Evolutionary conservation across 176 grass and related monocot genomes (phyloP), one percentile per base, ranked within the genome.

Genomic region (Phyllostachys edulis): DNA sequence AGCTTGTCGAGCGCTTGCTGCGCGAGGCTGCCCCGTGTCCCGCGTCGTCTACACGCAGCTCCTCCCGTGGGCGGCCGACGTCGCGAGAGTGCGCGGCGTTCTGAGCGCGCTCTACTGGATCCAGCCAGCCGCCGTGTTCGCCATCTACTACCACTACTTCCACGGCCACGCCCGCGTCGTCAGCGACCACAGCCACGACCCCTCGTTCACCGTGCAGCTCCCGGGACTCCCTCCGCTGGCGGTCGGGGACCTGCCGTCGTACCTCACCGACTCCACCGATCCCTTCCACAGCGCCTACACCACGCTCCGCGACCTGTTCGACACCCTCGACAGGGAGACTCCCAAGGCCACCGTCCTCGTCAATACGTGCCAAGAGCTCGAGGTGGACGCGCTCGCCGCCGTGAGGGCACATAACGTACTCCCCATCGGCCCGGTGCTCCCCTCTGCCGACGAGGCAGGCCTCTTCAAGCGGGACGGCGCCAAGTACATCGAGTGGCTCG

Each of bases 371-470:
- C 36, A 52, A 15, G 90, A 87, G 29, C 68, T 92, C 24, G 90
- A 97, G 83, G 9, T 4, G 0, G 18, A 4, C 39, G 37, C 54
- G 15, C 82, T 95, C 56, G 23, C 79, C 9, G 29, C 82, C 9
- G 1, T 90, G 14, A 62, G 62, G 3, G 67, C 67, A 0, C 34
- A 67, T 65, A 78, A 92, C 21, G 26, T 92, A 23, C 51, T 90
- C 49, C 63, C 90, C 6, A 63, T 95, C 67, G 93, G 90, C 11
- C 90, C 93, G 1, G 62, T 88, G 16, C 79, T 94, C 21, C 88
- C 90, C 6, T 44, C 80, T 6, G 64, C 42, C 20, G 65, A 39
- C 7, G 76, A 91, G 15, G 70, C 45, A 1, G 73, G 82, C 36
- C 59, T 91, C 1, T 96, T 87, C 71, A 42, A 77, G 62, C 87